phyloP scores from a whole-genome alignment of 257 asterid species.

The Nicotiana sylvestris region DNA sequence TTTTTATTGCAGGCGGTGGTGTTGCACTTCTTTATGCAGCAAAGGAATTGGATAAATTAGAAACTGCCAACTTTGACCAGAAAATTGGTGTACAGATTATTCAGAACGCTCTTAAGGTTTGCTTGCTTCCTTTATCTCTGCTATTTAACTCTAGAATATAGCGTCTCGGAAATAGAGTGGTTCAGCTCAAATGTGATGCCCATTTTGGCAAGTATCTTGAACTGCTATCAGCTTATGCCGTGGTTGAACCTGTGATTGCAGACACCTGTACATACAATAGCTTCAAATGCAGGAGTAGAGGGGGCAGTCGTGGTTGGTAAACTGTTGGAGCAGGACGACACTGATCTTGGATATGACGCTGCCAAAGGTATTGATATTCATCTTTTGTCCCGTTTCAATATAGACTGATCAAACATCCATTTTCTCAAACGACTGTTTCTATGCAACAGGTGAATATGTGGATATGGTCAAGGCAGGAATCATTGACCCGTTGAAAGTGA shows the following conservation, averaged over 20 bases:
- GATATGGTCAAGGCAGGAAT: slow-evolving; percentile 93
- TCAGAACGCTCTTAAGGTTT: slow-evolving; percentile 89
- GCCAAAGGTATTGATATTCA: slow-evolving; percentile 57
- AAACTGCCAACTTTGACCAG: slow-evolving; percentile 87
- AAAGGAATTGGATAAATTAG: slow-evolving; percentile 65
- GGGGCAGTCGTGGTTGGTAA: slow-evolving; percentile 97
- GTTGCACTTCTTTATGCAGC: slow-evolving; percentile 86
- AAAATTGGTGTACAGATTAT: slow-evolving; percentile 90
- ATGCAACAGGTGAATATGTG: slow-evolving; percentile 66
- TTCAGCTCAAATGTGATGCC: neutral
- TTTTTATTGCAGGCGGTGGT: slow-evolving; percentile 60
- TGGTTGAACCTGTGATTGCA: slow-evolving; percentile 18
- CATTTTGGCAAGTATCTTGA: neutral
- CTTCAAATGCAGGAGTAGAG: slow-evolving; percentile 89
- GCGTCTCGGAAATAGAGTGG: neutral
- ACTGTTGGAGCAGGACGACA: slow-evolving; percentile 76
- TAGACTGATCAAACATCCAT: no score
- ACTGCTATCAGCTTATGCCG: neutral
- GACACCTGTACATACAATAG: slow-evolving; percentile 82
- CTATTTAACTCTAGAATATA: neutral
- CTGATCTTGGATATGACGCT: slow-evolving; percentile 92
- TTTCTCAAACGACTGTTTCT: neutral
- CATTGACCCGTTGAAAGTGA: slow-evolving; percentile 79
- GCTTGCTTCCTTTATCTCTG: neutral
- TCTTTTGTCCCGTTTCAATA: no score